Conservation (phyloP, 306 rosid species). For the Cucumis melo region DNA sequence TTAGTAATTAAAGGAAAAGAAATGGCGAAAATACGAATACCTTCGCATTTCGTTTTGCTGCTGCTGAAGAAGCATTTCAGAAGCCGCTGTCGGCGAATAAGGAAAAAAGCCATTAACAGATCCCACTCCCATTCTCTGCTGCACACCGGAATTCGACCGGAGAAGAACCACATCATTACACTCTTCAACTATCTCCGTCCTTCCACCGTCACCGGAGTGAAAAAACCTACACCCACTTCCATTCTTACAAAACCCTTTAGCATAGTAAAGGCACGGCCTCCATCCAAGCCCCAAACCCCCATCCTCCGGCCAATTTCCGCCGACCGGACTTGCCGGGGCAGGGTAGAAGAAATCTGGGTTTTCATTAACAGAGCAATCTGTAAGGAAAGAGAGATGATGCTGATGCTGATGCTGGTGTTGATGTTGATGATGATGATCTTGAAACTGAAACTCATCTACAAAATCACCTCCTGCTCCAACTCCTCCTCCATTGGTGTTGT, state of each 20-base stretch:
- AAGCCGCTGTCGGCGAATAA: slow-evolving; percentile 57
- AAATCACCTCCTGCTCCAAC: slow-evolving; percentile 23
- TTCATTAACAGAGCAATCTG: slow-evolving; percentile 48
- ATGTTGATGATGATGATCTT: slow-evolving; percentile 68
- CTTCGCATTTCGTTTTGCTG: slow-evolving; percentile 63
- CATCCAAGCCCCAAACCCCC: slow-evolving; percentile 55
- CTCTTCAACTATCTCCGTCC: slow-evolving; percentile 67
- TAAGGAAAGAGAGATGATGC: slow-evolving; percentile 70
- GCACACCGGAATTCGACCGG: slow-evolving; percentile 41
- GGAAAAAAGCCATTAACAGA: slow-evolving; percentile 45
- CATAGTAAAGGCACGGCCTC: slow-evolving; percentile 91
- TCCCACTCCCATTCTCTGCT: slow-evolving; percentile 43
- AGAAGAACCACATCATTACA: slow-evolving; percentile 67
- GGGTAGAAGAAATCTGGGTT: slow-evolving; percentile 62
- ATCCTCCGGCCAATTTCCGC: slow-evolving; percentile 67
- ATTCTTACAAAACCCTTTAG: slow-evolving; percentile 92
- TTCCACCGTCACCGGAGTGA: slow-evolving; percentile 36
- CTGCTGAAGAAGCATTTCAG: slow-evolving; percentile 65
- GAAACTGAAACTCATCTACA: slow-evolving; percentile 66
- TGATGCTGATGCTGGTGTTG: slow-evolving; percentile 23
- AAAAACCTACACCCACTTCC: slow-evolving; percentile 82
- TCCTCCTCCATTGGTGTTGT: slow-evolving; percentile 10
- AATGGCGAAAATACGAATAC: not conserved
- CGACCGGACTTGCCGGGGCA: slow-evolving; percentile 41
- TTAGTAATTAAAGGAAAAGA: too few relatives aligned